Conservation (phyloP, 2,329 filamentous ascomycete species). For the Canariomyces notabilis region DNA sequence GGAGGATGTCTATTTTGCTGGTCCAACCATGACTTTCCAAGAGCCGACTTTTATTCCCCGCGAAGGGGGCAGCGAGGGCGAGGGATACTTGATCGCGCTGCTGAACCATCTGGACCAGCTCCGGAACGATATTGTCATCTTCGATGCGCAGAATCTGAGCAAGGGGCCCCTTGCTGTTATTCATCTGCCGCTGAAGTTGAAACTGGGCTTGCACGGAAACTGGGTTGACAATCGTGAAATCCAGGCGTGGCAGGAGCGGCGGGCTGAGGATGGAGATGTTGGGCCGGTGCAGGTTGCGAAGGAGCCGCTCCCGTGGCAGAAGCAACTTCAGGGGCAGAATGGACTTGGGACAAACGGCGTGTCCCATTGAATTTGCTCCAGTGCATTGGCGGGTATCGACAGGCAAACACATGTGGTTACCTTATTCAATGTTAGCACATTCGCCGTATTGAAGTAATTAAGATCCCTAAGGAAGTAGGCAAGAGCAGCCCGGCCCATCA, state of each 20-base stretch:
- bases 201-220: slow-evolving; percentile 40
- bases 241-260: slow-evolving; percentile 37
- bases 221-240: slow-evolving; percentile 39
- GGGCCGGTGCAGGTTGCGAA: slow-evolving; percentile 26
- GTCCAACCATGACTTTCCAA: slow-evolving; percentile 44
- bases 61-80: slow-evolving; percentile 39
- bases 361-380: not conserved
- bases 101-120: slow-evolving; percentile 42
- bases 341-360: not conserved
- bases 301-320: slow-evolving; percentile 23
- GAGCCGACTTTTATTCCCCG: slow-evolving; percentile 50
- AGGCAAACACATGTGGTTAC: no score
- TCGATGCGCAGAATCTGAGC: slow-evolving; percentile 36
- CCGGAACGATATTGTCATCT: slow-evolving; percentile 41
- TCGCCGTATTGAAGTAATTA: no score
- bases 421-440: no score
- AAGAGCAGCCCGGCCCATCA: no score
- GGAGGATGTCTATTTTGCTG: slow-evolving; percentile 41
- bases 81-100: slow-evolving; percentile 46
- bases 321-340: slow-evolving; percentile 8
- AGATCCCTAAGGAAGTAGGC: no score
- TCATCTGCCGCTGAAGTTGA: slow-evolving; percentile 38
- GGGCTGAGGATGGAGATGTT: slow-evolving; percentile 33
- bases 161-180: slow-evolving; percentile 37
- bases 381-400: no score